phyloP scores from a whole-genome alignment of 2,329 filamentous ascomycete species.

The Raffaelea ambrosiae region DNA sequence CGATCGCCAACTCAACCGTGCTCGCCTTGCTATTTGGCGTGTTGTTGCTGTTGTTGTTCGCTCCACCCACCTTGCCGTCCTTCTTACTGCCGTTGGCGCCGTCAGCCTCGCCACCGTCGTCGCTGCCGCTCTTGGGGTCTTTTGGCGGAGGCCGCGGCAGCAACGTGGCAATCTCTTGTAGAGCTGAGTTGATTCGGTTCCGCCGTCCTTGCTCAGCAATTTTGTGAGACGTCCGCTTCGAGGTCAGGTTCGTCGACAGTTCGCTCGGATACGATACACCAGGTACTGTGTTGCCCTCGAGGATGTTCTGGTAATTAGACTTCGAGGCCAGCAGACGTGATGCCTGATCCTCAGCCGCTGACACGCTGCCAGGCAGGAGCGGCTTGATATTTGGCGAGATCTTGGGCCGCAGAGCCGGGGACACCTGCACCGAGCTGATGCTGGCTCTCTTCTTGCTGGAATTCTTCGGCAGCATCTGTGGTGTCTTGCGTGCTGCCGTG shows the following conservation, averaged over 20 bases:
- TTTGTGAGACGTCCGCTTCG: conserved; percentile 95
- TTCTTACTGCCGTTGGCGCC: conserved; percentile 35
- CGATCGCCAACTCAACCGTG: conserved; percentile 94
- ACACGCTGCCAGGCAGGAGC: conserved; percentile 54
- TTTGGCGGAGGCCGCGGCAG: conserved; percentile 45
- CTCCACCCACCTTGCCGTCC: conserved; percentile 91
- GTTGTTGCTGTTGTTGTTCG: conserved; percentile 21
- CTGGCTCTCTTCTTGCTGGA: conserved; percentile 60
- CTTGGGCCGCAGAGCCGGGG: conserved; percentile 75
- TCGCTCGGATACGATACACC: conserved; percentile 87
- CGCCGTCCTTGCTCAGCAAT: conserved; percentile 92
- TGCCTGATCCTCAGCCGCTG: conserved; percentile 49
- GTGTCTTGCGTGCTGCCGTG: conserved; percentile 36
- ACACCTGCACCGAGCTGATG: conserved; percentile 65
- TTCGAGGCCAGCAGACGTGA: conserved; percentile 82
- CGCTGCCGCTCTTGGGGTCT: conserved; percentile 19
- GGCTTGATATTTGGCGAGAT: conserved; percentile 96
- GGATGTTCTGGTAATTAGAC: conserved; percentile 95
- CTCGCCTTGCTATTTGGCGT: conserved; percentile 80
- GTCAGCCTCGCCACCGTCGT: conserved; percentile 16
- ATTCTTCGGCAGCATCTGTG: conserved; percentile 45
- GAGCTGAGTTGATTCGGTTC: conserved; percentile 88
- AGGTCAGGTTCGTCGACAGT: conserved; percentile 86
- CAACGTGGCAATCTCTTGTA: conserved; percentile 83
- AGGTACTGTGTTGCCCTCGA: conserved; percentile 85